These are phyloP conservation scores for Saccharum officinarum DNA, from an alignment of 176 grass and related monocot genomes.

Conservation along the genomic window DNA sequence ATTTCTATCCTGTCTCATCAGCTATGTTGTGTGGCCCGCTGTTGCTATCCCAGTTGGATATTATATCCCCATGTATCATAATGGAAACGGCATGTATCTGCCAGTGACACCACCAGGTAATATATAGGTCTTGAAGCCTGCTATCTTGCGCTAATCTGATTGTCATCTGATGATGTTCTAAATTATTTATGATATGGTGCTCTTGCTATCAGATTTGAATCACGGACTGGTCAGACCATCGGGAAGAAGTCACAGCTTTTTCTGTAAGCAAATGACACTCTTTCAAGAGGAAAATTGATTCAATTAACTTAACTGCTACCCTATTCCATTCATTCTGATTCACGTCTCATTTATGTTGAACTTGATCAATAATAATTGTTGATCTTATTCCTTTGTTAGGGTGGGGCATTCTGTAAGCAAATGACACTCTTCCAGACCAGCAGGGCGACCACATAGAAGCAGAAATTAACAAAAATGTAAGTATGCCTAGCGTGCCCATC, in stretches of 20 bases:
- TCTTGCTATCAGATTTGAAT: slow-evolving; percentile 18
- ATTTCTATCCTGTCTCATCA: slow-evolving; percentile 9
- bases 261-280: background rate
- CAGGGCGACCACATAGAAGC: background rate
- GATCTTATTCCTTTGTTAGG: background rate
- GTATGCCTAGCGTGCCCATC: background rate
- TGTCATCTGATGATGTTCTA: background rate
- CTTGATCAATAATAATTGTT: background rate
- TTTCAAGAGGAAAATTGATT: background rate
- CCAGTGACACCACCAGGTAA: too few species aligned
- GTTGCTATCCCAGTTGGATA: background rate
- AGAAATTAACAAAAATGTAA: slow-evolving; percentile 47
- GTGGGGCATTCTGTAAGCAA: slow-evolving; percentile 38
- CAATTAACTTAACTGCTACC: background rate
- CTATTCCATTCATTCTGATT: background rate
- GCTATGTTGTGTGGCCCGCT: background rate
- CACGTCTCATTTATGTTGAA: background rate
- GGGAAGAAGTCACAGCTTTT: background rate
- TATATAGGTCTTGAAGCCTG: slow-evolving; percentile 7
- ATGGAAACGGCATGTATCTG: background rate
- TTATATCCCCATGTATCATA: slow-evolving; percentile 27
- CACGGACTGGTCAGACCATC: background rate
- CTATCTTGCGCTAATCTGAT: background rate
- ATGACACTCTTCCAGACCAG: background rate
- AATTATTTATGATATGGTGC: background rate